Evolutionary conservation across 1,284 basidiomycete genomes (phyloP), one percentile per base, ranked within the genome.

Genomic region (Boletellus deceptivus): DNA sequence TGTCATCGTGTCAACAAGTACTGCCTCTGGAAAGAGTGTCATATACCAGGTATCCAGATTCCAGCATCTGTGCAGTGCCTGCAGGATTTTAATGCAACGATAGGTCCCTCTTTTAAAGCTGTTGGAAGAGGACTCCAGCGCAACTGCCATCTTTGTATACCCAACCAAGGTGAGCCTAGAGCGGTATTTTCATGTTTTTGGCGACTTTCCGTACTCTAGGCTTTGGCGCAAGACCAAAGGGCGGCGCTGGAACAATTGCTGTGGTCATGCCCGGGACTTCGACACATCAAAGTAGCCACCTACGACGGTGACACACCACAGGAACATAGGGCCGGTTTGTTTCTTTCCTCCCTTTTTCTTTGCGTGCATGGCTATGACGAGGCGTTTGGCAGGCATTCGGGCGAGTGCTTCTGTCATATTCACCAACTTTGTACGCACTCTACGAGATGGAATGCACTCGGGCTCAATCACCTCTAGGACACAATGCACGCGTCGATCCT

Each of bases 11-110:
- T 93, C 91, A 1, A 96, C 93, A 0, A 89, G 86, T 58, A 96
- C 93, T 3, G 92, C 92, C 3, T 93, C 91, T 4, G 93, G 93
- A 8, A 96, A 96, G 70, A 94, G 91, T 65, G 76, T 96, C 18
- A 93, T 96, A 46, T 96, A 92, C 67, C 88, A 91, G 72, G 88
- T 86, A 54, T 36, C 44, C 27, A 17, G 3, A 34, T 35, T 14
- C 10, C 6, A 4, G 36, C 34, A 5, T 3, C 44, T 24, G 40
- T 48, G 11, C 35, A 14, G 27, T 0, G 1, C 1, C 18, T 36
- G 6, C 16, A 14, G 16, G 7, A 37, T 43, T 9, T 39, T 38
- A 53, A 58, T 17, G 9, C n/a, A 0, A 50, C 31, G 6, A 8
- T 34, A 92, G 84, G 77, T 93, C 13, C 93, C 93, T 1, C 68